Evolutionary conservation across 2,329 filamentous ascomycete genomes (phyloP), one percentile per base, ranked within the genome.

Genomic region (Aspergillus pseudoglaucus): DNA sequence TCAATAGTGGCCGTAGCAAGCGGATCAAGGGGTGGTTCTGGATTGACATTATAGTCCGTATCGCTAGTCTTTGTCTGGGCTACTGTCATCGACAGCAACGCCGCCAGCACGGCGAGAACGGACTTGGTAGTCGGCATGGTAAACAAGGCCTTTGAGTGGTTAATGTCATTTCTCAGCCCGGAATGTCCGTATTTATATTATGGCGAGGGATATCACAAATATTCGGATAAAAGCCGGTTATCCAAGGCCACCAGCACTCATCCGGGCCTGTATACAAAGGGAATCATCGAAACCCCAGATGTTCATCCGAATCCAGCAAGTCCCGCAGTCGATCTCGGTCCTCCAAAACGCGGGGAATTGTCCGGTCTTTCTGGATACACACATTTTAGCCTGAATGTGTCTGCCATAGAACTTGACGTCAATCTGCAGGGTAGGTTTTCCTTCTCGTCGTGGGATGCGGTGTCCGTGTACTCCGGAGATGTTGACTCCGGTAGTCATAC

Each of bases 1-100:
- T 58, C 46, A 23, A 64, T 52, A 2, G 42, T 54, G 3, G 47
- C 54, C 4, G 58, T 14, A 27, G 12, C 12, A 32, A 37, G 43
- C 10, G 1, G 58, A 59, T 30, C 52, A 51, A 4, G 52, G 42
- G 43, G 54, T 54, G 37, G 54, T 18, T 55, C 47, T 0, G 63
- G 63, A 7, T 65, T 57, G 7, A 60, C 47, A 9, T 49, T 58
- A 47, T 64, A 65, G 48, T 66, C 55, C 22, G 52, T 52, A 39
- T 60, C 60, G 39, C 51, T 58, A 6, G 53, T 54, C 39, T 65
- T 63, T n/a, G 52, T 53, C 43, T 66, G 62, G 4, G 54, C 56
- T 6, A 60, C 23, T 3, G 53, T 47, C 1, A 52, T 49, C 9
- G 62, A 59, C 44, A 55, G 42, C 9, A 63, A 43, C 22, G 56